These are phyloP conservation scores for Candida awuae DNA, from an alignment of 805 yeast species.

Conservation along the genomic window DNA sequence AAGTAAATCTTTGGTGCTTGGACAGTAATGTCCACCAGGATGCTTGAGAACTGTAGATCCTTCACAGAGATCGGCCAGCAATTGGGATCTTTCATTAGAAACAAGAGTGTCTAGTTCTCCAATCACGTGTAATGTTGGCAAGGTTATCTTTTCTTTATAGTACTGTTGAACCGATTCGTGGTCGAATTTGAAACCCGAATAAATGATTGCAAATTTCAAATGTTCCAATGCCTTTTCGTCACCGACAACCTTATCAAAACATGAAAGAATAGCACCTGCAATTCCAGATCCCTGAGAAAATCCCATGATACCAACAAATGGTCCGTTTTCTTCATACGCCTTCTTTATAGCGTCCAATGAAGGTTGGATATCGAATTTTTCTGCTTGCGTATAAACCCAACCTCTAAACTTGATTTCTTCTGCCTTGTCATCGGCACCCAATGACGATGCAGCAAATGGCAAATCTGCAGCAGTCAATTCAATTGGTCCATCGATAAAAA, in stretches of 20 bases:
- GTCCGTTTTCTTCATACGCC: slow-evolving; percentile 55
- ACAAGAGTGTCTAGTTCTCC: slow-evolving; percentile 89
- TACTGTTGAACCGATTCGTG: slow-evolving; percentile 23
- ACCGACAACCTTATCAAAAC: slow-evolving; percentile 44
- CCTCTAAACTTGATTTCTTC: slow-evolving; percentile 35
- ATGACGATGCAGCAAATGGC: slow-evolving; percentile 51
- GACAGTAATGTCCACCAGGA: slow-evolving; percentile 97
- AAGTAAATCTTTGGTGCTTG: slow-evolving; percentile 56
- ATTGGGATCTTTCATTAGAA: slow-evolving; percentile 58
- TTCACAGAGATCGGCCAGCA: slow-evolving; percentile 48
- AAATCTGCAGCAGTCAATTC: slow-evolving; percentile 58
- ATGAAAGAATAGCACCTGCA: slow-evolving; percentile 59
- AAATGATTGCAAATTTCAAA: slow-evolving; percentile 67
- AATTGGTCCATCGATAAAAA: slow-evolving; percentile 75
- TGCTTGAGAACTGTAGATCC: slow-evolving; percentile 51
- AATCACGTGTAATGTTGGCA: slow-evolving; percentile 60
- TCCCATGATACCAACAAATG: slow-evolving; percentile 83
- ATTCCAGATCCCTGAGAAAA: slow-evolving; percentile 94
- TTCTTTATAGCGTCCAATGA: slow-evolving; percentile 43
- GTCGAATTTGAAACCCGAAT: slow-evolving; percentile 48
- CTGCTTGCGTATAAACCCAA: slow-evolving; percentile 61
- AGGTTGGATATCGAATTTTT: slow-evolving; percentile 28
- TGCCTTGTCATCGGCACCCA: slow-evolving; percentile 38
- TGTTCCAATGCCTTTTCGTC: slow-evolving; percentile 34
- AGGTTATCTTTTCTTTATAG: slow-evolving; percentile 23